Evolutionary conservation across 164 flowering plant species (phyloP).

Genomic region (Vitis riparia): DNA sequence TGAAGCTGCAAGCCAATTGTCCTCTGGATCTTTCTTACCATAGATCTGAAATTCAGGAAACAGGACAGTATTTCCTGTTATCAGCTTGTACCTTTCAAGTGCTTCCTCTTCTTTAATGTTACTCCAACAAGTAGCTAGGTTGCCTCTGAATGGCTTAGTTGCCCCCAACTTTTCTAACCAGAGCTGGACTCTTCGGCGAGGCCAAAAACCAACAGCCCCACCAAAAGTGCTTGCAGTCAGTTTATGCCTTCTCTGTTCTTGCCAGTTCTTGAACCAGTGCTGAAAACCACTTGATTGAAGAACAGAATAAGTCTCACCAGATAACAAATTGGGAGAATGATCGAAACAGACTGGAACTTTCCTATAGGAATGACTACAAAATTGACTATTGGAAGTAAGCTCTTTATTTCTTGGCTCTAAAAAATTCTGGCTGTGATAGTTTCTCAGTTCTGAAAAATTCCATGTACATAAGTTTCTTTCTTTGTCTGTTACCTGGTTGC

Average conservation of each 20-base stretch:
- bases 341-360: not conserved
- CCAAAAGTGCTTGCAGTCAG: slow-evolving; percentile 73
- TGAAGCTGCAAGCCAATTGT: slow-evolving; percentile 69
- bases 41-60: slow-evolving; percentile 51
- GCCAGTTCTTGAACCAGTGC: slow-evolving; percentile 78
- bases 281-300: slow-evolving; percentile 34
- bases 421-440: not conserved
- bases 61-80: slow-evolving; percentile 48
- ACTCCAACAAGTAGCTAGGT: slow-evolving; percentile 56
- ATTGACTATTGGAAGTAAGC: not conserved
- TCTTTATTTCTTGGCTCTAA: not conserved
- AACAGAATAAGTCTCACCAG: slow-evolving; percentile 23
- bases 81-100: slow-evolving; percentile 53
- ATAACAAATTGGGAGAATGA: slow-evolving; percentile 10
- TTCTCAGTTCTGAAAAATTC: too few species aligned
- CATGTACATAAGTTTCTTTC: not conserved
- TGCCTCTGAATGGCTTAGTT: slow-evolving; percentile 50
- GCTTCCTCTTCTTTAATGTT: slow-evolving; percentile 67
- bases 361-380: slow-evolving; percentile 4
- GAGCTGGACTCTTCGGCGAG: slow-evolving; percentile 49
- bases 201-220: slow-evolving; percentile 67
- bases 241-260: slow-evolving; percentile 47
- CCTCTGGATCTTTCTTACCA: slow-evolving; percentile 30
- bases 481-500: not conserved
- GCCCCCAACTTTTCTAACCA: slow-evolving; percentile 74